These are phyloP conservation scores for Xylaria cubensis DNA, from an alignment of 495 filamentous ascomycete species.

Conservation along the genomic window DNA sequence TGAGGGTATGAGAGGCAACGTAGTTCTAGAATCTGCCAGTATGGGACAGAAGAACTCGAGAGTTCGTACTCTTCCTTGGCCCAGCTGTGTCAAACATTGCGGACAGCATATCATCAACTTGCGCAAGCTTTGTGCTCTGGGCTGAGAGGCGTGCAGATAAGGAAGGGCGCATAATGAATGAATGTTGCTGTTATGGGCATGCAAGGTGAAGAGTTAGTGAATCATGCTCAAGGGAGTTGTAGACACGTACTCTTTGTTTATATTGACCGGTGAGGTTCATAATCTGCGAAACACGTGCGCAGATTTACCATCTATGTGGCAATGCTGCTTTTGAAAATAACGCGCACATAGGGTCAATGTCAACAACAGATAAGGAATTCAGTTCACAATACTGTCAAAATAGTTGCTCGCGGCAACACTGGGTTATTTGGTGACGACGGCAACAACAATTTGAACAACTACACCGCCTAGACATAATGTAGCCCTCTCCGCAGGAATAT, in stretches of 20 bases:
- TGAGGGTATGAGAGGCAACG: not conserved
- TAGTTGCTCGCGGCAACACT: constrained; percentile 3
- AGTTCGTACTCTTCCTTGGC: constrained; percentile 20
- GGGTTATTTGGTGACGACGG: not conserved
- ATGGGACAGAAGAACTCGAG: not conserved
- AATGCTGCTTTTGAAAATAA: not conserved
- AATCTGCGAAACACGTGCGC: not conserved
- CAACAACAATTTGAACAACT: not conserved
- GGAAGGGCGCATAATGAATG: not conserved
- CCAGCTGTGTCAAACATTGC: not conserved
- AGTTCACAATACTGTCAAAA: not conserved
- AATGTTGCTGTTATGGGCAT: not conserved
- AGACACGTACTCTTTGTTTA: not conserved
- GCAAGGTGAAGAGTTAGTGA: not conserved
- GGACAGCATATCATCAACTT: not conserved
- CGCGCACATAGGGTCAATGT: not conserved
- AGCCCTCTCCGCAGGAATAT: not conserved
- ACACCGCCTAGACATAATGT: not conserved
- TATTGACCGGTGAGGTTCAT: not conserved
- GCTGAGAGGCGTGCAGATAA: no score
- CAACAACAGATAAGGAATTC: not conserved
- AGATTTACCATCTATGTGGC: not conserved
- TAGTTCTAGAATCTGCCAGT: not conserved
- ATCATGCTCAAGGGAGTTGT: not conserved
- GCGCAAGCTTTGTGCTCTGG: not conserved